Evolutionary conservation across 129 eudicot species (phyloP).

Genomic region (Deinandra increscens): DNA sequence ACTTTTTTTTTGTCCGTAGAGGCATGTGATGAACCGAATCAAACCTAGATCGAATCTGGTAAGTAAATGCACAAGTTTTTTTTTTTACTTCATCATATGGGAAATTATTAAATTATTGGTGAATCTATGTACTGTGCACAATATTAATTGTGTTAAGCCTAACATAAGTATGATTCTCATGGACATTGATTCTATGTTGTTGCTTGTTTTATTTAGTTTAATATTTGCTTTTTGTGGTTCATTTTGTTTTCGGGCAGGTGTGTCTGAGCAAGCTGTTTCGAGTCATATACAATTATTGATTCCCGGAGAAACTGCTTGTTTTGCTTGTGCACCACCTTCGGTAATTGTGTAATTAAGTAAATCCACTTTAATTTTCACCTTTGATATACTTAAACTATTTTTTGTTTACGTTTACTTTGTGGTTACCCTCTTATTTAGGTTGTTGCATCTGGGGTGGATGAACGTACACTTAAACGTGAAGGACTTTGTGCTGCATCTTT

Average conservation of each 20-base stretch:
- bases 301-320: conserved; percentile 98
- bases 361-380: background rate
- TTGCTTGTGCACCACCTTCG: conserved; percentile 98
- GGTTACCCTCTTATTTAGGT: conserved; percentile 43
- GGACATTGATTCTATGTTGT: background rate
- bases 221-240: background rate
- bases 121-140: background rate
- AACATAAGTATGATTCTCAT: background rate
- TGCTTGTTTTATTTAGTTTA: background rate
- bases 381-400: background rate
- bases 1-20: conserved; percentile 33
- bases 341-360: conserved; percentile 38
- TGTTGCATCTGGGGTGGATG: conserved; percentile 97
- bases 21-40: conserved; percentile 97
- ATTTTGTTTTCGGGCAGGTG: conserved; percentile 53
- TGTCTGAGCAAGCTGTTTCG: conserved; percentile 96
- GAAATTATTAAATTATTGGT: background rate
- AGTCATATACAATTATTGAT: conserved; percentile 93
- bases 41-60: conserved; percentile 99
- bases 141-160: background rate
- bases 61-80: conserved; percentile 10
- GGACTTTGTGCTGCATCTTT: conserved; percentile 98
- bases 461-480: conserved; percentile 95
- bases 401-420: background rate
- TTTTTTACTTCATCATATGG: conserved; percentile 11